Base-by-base conservation (phyloP, 2,329 filamentous ascomycete species). In the Hypoxylon sp. region DNA sequence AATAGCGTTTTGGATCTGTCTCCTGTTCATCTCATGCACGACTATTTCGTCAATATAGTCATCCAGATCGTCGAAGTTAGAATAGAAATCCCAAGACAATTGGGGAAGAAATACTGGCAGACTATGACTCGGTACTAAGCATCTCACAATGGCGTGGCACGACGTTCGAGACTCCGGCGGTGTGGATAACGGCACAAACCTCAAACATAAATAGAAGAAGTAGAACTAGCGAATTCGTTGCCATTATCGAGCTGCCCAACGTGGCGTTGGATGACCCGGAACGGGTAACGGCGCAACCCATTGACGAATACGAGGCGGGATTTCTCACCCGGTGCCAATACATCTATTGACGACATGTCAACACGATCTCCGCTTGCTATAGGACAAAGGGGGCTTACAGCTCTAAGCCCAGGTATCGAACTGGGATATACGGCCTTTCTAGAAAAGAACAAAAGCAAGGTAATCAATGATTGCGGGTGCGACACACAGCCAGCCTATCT, bases 1-100 rank as follows among this genome's bases (percentile, higher is more conserved):
- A n/a, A n/a, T n/a, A n/a, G 69, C 67, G 55, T 83, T 83, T 28
- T 82, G 77, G 19, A 84, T 83, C 72, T 83, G 78, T 2, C 80
- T 72, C 2, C 82, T 82, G 48, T 83, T 83, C 67, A 83, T 73
- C 14, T 78, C 70, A 23, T 79, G 69, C 4, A 65, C 55, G 1
- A 79, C 76, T 13, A 84, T 68, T 43, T 81, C 75, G 0, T 67
- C 64, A 0, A 77, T 34, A 2, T 74, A 36, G 36, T 14, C 32
- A 0, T 55, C 48, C 7, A 78, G 57, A 11, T 71, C 67, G 10
- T 65, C 59, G 21, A 62, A 64, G 14, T 71, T 58, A n/a, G n/a
- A n/a, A 36, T 13, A 13, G 14, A 36, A n/a, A 5, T 36, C n/a
- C 34, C 34, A 14, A n/a, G 2, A 36, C 34, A n/a, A n/a, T n/a